Evolutionary conservation across 2,329 filamentous ascomycete species (phyloP), one percentile per base, ranked within the genome.

Genomic region (Ceratocystis albifundus): DNA sequence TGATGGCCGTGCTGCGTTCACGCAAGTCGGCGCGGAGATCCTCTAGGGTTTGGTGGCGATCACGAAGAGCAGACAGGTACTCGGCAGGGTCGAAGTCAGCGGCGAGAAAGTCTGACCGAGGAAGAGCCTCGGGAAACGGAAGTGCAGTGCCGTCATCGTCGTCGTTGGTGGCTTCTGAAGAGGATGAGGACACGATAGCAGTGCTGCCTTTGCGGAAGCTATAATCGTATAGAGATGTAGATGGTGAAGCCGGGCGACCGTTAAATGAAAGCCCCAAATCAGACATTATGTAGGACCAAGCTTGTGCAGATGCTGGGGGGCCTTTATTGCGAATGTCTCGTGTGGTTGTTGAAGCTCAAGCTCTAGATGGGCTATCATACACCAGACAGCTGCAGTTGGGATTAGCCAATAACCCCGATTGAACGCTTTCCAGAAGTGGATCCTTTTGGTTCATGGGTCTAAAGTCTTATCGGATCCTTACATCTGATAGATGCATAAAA

Each of bases 31-130:
- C 78, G 45, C 93, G 89, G 41, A 99, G 80, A 74, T 99, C 94
- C 74, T 96, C 92, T 61, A 99, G 88, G 0, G 93, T 96, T 75
- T 99, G 94, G 75, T 99, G 94, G 1, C 94, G 88, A 73, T 94
- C 86, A n/a, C 62, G 62, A 1, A 96, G 82, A 1, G 88, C 87
- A 6, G 76, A 91, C 61, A 99, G 87, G 74, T 96, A 99, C 1
- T 79, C 78, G 1, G 89, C 84, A 0, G 95, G 87, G 69, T 90
- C 85, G 75, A 99, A 99, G 70, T 85, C 76, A 2, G 84, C 81
- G 1, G 83, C 78, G 5, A 96, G 83, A 77, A 99, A 99, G 73
- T 94, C 90, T 67, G 82, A 79, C 67, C 94, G 88, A 1, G 89
- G 84, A 17, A 99, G 84, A 2, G 92, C 90, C 48, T 86, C 82